Conservation (phyloP, 2,329 filamentous ascomycete species). For the Stromatinia cepivora region DNA sequence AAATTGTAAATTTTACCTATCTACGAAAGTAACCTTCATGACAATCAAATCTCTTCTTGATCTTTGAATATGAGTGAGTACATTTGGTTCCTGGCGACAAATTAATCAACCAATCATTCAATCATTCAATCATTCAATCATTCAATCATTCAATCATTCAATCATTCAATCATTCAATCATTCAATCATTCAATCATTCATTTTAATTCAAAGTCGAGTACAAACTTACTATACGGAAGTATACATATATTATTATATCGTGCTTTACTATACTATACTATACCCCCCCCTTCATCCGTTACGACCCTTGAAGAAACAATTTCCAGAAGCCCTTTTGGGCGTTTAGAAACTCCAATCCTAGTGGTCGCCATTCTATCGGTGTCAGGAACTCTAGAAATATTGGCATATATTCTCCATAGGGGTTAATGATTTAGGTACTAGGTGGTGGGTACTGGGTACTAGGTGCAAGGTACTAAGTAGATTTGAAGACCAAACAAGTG, state of each 20-base stretch:
- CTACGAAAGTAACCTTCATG: background rate
- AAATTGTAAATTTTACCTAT: background rate
- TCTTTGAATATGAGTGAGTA: background rate
- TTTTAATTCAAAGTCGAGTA: no score
- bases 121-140: no score
- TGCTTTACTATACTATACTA: background rate
- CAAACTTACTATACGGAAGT: no score
- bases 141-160: no score
- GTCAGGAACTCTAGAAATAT: slow-evolving; percentile 1
- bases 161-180: no score
- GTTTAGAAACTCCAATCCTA: background rate
- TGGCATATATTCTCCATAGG: background rate
- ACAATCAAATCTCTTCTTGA: background rate
- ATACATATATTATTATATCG: no score
- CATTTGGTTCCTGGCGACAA: background rate
- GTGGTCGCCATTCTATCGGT: slow-evolving; percentile 7
- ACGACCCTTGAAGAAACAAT: slow-evolving; percentile 2
- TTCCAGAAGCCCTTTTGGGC: slow-evolving; percentile 1
- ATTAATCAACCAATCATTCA: background rate
- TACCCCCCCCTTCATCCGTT: background rate
- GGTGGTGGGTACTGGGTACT: background rate
- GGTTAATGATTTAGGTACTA: background rate
- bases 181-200: no score
- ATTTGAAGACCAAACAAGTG: background rate
- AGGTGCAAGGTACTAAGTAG: background rate